Conservation (phyloP, 2,329 filamentous ascomycete genomes). For the Fusarium floridanum region DNA sequence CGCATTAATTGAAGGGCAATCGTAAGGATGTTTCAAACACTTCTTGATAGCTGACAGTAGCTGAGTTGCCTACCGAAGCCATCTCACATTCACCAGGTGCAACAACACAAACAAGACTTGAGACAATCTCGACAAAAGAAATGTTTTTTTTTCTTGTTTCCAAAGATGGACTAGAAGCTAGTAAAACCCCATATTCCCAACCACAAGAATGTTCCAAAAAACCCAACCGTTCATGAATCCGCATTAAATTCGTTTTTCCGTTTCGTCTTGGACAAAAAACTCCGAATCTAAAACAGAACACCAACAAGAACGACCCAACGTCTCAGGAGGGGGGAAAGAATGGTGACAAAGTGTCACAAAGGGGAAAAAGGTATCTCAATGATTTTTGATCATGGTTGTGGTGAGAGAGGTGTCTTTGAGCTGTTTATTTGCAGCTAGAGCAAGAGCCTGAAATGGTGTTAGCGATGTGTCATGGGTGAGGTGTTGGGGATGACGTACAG, state of each 20-base stretch:
- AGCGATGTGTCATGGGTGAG: constrained; percentile 8
- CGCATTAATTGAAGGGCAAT: neutral
- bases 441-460: constrained; percentile 47
- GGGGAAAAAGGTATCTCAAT: constrained; percentile 21
- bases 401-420: constrained; percentile 7
- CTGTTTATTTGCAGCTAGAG: constrained; percentile 48
- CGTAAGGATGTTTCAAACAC: neutral
- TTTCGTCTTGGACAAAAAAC: neutral
- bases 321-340: constrained; percentile 23
- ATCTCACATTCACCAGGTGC: neutral
- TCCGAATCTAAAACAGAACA: neutral
- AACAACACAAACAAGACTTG: neutral
- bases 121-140: constrained; percentile 8
- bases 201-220: constrained; percentile 29
- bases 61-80: no score
- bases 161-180: constrained; percentile 37
- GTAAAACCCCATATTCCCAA: constrained; percentile 20
- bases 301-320: constrained; percentile 14
- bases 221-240: constrained; percentile 19
- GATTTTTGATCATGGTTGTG: constrained; percentile 26
- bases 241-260: constrained; percentile 18
- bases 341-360: constrained; percentile 27
- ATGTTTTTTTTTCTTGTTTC: constrained; percentile 32
- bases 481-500: constrained; percentile 51
- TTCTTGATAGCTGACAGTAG: no score